Base-by-base conservation (phyloP, 805 yeast species). In the Candida glaebosa region DNA sequence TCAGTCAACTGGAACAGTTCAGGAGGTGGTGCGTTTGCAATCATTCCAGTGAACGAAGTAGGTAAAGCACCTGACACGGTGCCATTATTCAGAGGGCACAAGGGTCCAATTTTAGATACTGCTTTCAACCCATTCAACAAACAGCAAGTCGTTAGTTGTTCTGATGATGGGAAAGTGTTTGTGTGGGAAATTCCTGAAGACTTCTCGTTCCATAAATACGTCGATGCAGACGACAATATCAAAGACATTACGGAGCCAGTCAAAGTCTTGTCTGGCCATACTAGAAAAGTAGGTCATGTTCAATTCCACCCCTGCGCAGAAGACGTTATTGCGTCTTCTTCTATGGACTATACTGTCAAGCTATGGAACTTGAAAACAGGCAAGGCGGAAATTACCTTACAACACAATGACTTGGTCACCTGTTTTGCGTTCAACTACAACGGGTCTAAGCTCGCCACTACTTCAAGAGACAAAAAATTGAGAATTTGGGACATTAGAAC, bases 21-120 rank as follows among this genome's bases (percentile, higher is more conserved):
- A 8, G 98, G 98, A 31, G 98, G 98, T 48, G 99, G 99, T 40
- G 95, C 98, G 0, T 90, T 93, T 70, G 96, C 96, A 1, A 86
- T 95, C 9, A 81, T 93, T 45, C 99, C 99, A 2, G 69, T 87
- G 18, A 60, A 61, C 6, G 96, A 91, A 61, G 82, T 79, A 15
- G 98, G 99, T 7, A 93, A 90, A 59, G 82, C 90, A 5, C 97
- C 96, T 3, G 99, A 93, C 53, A 79, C 83, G 46, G 90, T 89
- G 37, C 93, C 99, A 2, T 73, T 93, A 50, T 93, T 91, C 65
- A 80, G 96, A 55, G 99, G 99, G 12, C 99, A 91, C 62, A 85
- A 90, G 24, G 96, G 96, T 19, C 84, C 95, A 6, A 97, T 93
- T 26, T 75, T 93, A 51, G 99, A 93, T 65, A 91, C 98, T 0